Conservation (phyloP, 768 basidiomycete genomes). For the Megacollybia marginata region DNA sequence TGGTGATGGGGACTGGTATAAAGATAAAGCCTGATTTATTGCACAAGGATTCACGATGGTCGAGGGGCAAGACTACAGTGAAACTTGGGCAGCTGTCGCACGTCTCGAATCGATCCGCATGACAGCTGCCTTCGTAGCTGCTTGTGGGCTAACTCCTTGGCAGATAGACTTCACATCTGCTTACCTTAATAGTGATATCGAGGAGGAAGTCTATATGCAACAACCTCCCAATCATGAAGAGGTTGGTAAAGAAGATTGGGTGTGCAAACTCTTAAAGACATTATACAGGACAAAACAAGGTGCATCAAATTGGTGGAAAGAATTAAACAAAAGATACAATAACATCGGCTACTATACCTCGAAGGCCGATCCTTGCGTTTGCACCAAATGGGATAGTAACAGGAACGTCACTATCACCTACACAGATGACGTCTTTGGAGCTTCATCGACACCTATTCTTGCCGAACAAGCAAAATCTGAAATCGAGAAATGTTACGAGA, state of each 20-base stretch:
- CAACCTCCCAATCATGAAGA: conserved; percentile 15
- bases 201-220: conserved; percentile 25
- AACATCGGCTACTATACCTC: background rate
- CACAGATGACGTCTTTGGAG: background rate
- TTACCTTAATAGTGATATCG: no score
- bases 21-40: background rate
- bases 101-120: no score
- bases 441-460: background rate
- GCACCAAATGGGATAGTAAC: background rate
- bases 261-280: background rate
- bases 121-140: no score
- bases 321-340: background rate
- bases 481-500: background rate
- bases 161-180: conserved; percentile 9
- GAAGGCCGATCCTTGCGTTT: background rate
- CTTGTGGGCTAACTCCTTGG: background rate
- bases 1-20: background rate
- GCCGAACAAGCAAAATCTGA: background rate
- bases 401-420: background rate
- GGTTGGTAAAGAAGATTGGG: background rate
- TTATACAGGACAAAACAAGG: background rate
- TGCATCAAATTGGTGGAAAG: conserved; percentile 1
- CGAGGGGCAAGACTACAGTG: background rate
- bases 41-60: no score
- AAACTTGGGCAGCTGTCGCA: background rate